Evolutionary conservation across 176 grass and related monocot genomes (phyloP).

Genomic region (Puccinellia tenuiflora): DNA sequence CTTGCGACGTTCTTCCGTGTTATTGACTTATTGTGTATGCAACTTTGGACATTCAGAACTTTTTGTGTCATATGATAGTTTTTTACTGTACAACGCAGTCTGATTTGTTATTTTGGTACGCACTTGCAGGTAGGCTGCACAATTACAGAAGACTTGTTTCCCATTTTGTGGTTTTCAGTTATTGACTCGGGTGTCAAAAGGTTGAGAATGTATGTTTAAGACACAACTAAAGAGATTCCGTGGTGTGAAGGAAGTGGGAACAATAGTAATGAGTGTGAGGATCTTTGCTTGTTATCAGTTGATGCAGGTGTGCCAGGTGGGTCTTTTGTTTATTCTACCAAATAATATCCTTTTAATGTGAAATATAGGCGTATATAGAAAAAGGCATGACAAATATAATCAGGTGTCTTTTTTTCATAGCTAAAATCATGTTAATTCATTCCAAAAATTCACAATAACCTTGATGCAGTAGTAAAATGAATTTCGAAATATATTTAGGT

Average conservation of each 20-base stretch:
- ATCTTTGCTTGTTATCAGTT: conserved; percentile 71
- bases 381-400: neutral
- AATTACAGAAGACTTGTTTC: conserved; percentile 15
- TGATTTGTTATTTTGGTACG: conserved; percentile 12
- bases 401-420: neutral
- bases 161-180: conserved; percentile 17
- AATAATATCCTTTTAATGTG: neutral
- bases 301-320: conserved; percentile 91
- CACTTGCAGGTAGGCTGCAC: conserved; percentile 40
- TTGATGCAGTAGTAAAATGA: neutral
- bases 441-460: neutral
- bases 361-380: neutral
- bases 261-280: conserved; percentile 72
- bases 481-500: neutral
- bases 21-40: conserved; percentile 64
- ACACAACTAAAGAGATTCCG: conserved; percentile 58
- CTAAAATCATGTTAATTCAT: neutral
- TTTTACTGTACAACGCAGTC: neutral
- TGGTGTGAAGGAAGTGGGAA: conserved; percentile 53
- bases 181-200: conserved; percentile 16
- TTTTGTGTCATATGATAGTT: neutral
- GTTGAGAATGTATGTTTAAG: conserved; percentile 80
- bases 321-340: neutral
- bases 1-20: conserved; percentile 61
- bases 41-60: neutral